Evolutionary conservation across 2,329 filamentous ascomycete species (phyloP).

Genomic region (Ascocoryne sarcoides): DNA sequence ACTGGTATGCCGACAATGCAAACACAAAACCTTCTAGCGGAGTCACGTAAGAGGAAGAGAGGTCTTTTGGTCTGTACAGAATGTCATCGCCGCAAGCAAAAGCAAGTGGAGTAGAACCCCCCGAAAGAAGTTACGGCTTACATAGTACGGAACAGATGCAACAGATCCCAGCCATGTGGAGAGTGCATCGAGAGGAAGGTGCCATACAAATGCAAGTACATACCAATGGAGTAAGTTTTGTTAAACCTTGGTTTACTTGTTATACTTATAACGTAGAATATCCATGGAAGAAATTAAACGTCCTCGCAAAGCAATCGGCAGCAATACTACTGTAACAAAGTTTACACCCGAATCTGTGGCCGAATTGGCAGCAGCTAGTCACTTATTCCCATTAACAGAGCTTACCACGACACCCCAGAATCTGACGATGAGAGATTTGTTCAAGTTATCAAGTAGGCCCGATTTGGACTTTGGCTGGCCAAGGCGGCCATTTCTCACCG

Average conservation of each 20-base stretch:
- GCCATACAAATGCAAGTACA: constrained; percentile 15
- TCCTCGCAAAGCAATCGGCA: constrained; percentile 8
- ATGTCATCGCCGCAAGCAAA: constrained; percentile 21
- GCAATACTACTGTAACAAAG: constrained; percentile 10
- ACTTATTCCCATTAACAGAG: constrained; percentile 1
- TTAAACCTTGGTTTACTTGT: background rate
- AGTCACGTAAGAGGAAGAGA: constrained; percentile 16
- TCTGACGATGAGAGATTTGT: background rate
- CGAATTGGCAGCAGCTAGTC: constrained; percentile 1
- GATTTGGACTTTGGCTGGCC: background rate
- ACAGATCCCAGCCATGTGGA: constrained; percentile 12
- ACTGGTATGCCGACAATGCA: no score
- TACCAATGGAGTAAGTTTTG: constrained; percentile 10
- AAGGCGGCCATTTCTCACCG: constrained; percentile 1
- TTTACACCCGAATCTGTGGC: constrained; percentile 14
- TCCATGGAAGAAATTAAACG: constrained; percentile 2
- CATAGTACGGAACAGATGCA: no score
- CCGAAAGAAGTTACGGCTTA: no score
- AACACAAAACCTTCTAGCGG: no score
- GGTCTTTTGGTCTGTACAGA: constrained; percentile 14
- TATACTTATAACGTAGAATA: constrained; percentile 3
- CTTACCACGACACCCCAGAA: background rate
- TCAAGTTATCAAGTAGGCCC: background rate
- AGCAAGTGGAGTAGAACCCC: no score
- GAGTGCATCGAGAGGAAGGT: constrained; percentile 15